Evolutionary conservation across 1,139 yeast species (phyloP).

Genomic region (Zygosaccharomyces sapae): DNA sequence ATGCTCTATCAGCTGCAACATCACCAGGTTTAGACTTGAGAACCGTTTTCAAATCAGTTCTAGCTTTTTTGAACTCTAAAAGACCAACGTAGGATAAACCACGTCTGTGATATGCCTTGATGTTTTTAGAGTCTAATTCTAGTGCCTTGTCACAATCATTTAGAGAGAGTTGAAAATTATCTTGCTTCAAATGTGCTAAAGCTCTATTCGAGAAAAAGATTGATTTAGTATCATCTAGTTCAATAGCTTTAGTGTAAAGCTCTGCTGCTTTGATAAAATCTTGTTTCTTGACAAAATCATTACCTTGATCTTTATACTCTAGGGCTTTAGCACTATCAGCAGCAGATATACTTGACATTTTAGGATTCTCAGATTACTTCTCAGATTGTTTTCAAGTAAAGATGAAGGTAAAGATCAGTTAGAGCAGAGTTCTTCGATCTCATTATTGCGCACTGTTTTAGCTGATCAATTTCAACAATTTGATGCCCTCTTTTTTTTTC

Average conservation of each 20-base stretch:
- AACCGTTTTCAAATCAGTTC: conserved; percentile 62
- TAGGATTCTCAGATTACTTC: not conserved
- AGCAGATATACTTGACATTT: conserved; percentile 20
- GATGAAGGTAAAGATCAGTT: not conserved
- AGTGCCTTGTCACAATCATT: conserved; percentile 73
- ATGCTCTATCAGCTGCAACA: conserved; percentile 58
- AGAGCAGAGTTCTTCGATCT: not conserved
- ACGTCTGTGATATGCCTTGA: conserved; percentile 75
- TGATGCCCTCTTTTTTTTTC: not conserved
- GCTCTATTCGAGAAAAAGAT: conserved; percentile 85
- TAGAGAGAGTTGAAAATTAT: conserved; percentile 81
- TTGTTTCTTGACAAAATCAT: conserved; percentile 59
- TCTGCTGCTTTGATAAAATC: conserved; percentile 65
- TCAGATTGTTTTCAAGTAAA: not conserved
- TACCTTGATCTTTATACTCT: conserved; percentile 66
- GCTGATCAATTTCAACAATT: not conserved
- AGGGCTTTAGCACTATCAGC: conserved; percentile 42
- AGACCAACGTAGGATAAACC: conserved; percentile 81
- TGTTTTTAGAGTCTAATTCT: conserved; percentile 58
- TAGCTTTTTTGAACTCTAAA: conserved; percentile 70
- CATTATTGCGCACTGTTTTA: not conserved
- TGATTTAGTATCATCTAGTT: conserved; percentile 59
- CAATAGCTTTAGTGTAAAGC: conserved; percentile 74
- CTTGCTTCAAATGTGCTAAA: conserved; percentile 80
- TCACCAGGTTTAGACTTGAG: conserved; percentile 66